These are phyloP conservation scores for Coemansia sp. DNA, from an alignment of 192 early-diverging fungal species.

Conservation along the genomic window DNA sequence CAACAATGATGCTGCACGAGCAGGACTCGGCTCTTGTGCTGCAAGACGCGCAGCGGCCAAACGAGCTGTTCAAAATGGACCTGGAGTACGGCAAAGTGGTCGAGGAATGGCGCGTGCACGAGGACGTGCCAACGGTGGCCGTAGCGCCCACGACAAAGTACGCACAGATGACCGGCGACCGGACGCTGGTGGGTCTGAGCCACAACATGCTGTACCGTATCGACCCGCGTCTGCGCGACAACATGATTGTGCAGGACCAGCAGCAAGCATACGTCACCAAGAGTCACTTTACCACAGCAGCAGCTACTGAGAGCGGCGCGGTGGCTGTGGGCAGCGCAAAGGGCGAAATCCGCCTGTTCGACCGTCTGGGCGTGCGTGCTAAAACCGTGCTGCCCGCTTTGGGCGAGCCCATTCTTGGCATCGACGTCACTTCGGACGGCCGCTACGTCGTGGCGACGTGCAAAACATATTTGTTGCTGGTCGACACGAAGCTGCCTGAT, in stretches of 20 bases:
- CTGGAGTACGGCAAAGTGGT: conserved; percentile 88
- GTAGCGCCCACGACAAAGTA: conserved; percentile 77
- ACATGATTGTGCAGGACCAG: conserved; percentile 69
- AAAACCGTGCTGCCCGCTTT: conserved; percentile 84
- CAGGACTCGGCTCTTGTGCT: conserved; percentile 79
- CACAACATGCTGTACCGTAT: conserved; percentile 82
- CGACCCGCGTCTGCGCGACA: conserved; percentile 75
- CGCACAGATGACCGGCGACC: conserved; percentile 69
- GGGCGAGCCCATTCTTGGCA: conserved; percentile 84
- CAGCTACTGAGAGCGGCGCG: conserved; percentile 79
- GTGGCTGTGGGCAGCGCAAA: conserved; percentile 79
- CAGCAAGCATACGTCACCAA: conserved; percentile 71
- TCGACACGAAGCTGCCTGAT: conserved; percentile 66
- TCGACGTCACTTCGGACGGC: conserved; percentile 87
- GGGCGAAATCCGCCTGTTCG: conserved; percentile 87
- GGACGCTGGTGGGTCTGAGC: conserved; percentile 81
- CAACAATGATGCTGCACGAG: conserved; percentile 80
- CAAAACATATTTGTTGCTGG: conserved; percentile 77
- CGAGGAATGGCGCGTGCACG: conserved; percentile 89
- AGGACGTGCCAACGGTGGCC: conserved; percentile 65
- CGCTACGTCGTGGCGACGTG: conserved; percentile 87
- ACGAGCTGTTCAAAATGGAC: conserved; percentile 88
- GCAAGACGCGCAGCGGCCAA: conserved; percentile 66
- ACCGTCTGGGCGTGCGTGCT: conserved; percentile 75
- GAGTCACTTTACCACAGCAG: conserved; percentile 67